Percentiles rank a stretch among this genome's conserved stretches.
Evolutionary conservation across 2,329 filamentous ascomycete species (phyloP).

Genomic region (Xylaria hypoxylon): DNA sequence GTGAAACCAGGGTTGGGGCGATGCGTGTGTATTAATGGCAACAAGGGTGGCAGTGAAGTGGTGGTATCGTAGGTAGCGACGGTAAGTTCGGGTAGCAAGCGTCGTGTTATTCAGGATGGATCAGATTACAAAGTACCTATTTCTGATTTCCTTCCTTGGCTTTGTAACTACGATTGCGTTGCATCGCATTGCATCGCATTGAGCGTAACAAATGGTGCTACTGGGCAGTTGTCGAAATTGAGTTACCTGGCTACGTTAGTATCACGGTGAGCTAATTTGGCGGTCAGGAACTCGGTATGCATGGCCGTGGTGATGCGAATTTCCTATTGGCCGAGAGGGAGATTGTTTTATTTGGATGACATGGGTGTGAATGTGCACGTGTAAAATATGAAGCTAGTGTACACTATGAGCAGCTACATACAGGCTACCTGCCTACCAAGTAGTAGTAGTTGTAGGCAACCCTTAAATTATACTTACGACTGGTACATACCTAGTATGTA

Average conservation of each 20-base stretch:
- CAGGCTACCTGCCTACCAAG: neutral
- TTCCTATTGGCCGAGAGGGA: constrained; percentile 25
- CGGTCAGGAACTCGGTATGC: neutral
- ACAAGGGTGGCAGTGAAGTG: constrained; percentile 30
- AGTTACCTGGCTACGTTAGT: neutral
- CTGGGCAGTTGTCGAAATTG: neutral
- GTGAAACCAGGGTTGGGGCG: constrained; percentile 9
- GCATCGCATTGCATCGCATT: constrained; percentile 10
- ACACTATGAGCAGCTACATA: neutral
- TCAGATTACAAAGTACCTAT: constrained; percentile 6
- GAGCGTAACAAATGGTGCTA: neutral
- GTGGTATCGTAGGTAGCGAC: constrained; percentile 23
- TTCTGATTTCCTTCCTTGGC: constrained; percentile 5
- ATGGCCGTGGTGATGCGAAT: constrained; percentile 13
- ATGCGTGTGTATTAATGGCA: constrained; percentile 21
- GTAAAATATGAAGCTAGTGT: constrained; percentile 1
- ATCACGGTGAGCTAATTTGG: neutral
- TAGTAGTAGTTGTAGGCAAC: no score
- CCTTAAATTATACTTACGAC: no score
- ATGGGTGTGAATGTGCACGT: constrained; percentile 12
- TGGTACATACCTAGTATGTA: no score
- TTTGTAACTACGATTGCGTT: constrained; percentile 16
- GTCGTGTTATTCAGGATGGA: constrained; percentile 8
- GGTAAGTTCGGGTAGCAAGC: constrained; percentile 16
- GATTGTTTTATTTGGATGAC: constrained; percentile 15